Base-by-base conservation (phyloP, 176 grass and related monocot genomes). In the Cenchrus americanus region DNA sequence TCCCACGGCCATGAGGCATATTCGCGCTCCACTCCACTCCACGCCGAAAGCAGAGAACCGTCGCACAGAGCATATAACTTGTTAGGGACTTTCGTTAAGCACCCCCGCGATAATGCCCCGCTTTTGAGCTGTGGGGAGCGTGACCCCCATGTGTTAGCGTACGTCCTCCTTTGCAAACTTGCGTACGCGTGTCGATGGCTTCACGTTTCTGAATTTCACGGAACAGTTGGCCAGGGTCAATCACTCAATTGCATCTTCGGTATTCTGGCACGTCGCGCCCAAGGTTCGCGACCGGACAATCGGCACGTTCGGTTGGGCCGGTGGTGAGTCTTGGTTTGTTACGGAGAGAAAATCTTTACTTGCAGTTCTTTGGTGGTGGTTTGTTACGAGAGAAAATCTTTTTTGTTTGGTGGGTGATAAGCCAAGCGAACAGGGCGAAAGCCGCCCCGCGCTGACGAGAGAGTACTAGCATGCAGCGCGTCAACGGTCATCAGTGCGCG, bases 21-120 rank as follows among this genome's bases (percentile, higher is more conserved):
- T 61, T 61, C 58, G 58, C 58, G 58, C 58, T 61, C 58, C 58
- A 61, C 58, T 61, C 58, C 58, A 61, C 58, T 61, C 58, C 58
- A 61, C 57, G 11, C 58, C 58, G 58, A 61, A 61, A 61, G 58
- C 58, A 61, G 9, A 60, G n/a, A 60, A 60, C n/a, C 57, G 57
- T 23, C 58, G 10, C n/a, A 12, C n/a, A 12, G 58, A 22, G 57
- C 57, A 59, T 59, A 59, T 59, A 59, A 22, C 21, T 11, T 59
- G 57, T 59, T 22, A 23, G 57, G 58, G 58, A 60, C 58, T 60
- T 60, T 23, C n/a, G 21, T 23, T 23, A 11, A 60, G 57, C 57
- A 60, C n/a, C 21, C 6, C 52, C 32, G 6, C 64, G 66, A 69
- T 43, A 43, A 69, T 69, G 37, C 40, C 66, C 19, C 18, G 40